Evolutionary conservation across 1,284 basidiomycete species (phyloP).

Genomic region (Spongiforma sp.): DNA sequence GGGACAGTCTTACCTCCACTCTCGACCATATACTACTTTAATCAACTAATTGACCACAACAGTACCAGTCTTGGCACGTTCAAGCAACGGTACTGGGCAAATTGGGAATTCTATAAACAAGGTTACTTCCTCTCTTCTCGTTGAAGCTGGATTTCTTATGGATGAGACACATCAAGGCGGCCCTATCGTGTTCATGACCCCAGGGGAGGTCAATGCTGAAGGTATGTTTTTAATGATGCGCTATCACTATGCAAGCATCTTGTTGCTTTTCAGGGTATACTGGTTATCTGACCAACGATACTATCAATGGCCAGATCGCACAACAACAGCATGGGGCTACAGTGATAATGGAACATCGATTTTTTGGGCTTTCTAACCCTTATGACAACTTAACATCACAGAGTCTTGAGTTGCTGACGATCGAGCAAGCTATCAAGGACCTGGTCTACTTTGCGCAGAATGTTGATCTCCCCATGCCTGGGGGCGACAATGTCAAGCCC

Average conservation of each 20-base stretch:
- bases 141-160: not conserved
- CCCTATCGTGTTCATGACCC: constrained; percentile 66
- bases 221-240: constrained; percentile 31
- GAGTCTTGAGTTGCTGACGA: constrained; percentile 63
- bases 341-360: constrained; percentile 64
- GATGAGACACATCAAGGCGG: constrained; percentile 52
- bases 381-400: constrained; percentile 61
- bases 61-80: constrained; percentile 72
- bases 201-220: constrained; percentile 50
- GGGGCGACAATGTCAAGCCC: constrained; percentile 61
- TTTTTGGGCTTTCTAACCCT: constrained; percentile 61
- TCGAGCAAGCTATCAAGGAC: constrained; percentile 78
- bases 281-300: constrained; percentile 66
- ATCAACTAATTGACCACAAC: constrained; percentile 75
- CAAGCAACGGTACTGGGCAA: constrained; percentile 73
- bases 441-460: constrained; percentile 72
- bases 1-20: constrained; percentile 29
- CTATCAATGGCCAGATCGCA: constrained; percentile 69
- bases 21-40: constrained; percentile 64
- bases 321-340: constrained; percentile 67
- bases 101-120: constrained; percentile 63
- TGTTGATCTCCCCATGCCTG: constrained; percentile 68
- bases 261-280: constrained; percentile 49
- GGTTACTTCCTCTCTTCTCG: constrained; percentile 40
- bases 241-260: constrained; percentile 39